Percentiles rank a stretch among this genome's conserved stretches.
phyloP scores from a whole-genome alignment of 768 basidiomycete genomes.

The Dacryopinax spathularia region DNA sequence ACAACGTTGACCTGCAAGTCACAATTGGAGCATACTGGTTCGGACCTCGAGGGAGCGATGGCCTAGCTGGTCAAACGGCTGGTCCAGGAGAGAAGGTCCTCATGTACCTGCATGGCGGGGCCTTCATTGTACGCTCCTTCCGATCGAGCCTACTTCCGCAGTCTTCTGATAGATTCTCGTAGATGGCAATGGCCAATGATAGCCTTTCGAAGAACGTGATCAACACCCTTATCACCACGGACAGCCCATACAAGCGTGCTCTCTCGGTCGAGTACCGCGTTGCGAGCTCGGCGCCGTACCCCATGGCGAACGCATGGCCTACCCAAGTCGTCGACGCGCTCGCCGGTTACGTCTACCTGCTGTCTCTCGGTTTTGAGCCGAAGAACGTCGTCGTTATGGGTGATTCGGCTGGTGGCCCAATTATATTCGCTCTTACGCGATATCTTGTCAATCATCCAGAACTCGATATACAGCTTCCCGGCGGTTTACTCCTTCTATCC shows the following conservation, averaged over 20 bases:
- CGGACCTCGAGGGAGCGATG: background rate
- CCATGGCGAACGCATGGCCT: slow-evolving; percentile 8
- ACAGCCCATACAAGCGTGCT: background rate
- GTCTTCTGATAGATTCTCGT: background rate
- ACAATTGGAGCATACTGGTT: background rate
- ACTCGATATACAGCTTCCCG: background rate
- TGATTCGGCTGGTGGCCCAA: slow-evolving; percentile 42
- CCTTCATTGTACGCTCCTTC: background rate
- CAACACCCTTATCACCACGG: background rate
- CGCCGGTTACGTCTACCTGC: slow-evolving; percentile 12
- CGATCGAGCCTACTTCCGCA: slow-evolving; percentile 40
- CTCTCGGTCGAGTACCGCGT: slow-evolving; percentile 13
- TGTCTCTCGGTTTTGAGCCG: slow-evolving; percentile 10
- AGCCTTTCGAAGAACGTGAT: background rate
- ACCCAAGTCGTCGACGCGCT: slow-evolving; percentile 12
- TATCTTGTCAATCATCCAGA: background rate
- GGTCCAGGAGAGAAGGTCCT: background rate
- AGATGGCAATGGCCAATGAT: background rate
- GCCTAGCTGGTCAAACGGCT: background rate
- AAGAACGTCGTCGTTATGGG: slow-evolving; percentile 12
- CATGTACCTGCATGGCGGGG: background rate
- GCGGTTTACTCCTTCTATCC: background rate
- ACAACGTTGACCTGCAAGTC: background rate
- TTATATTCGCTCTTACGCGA: slow-evolving; percentile 25
- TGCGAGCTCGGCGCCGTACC: background rate